Evolutionary conservation across 345 rosid genomes (phyloP), one percentile per base, ranked within the genome.

Genomic region (Brassica carinata): DNA sequence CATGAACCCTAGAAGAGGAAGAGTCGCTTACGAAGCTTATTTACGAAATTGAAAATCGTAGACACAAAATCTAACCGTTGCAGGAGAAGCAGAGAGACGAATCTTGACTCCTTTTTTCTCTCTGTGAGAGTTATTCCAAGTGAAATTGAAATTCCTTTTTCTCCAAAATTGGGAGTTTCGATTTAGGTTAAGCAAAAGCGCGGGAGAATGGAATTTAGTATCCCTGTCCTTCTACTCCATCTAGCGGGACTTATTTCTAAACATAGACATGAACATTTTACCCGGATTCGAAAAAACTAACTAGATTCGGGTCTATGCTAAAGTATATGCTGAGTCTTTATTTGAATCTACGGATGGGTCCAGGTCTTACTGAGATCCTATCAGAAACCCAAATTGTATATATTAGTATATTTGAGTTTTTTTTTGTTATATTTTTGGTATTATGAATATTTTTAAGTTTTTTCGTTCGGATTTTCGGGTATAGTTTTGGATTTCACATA

Each of bases 161-260:
- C 1, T 23, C 26, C 26, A 23, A 23, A 23, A 23, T 14, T 55
- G 71, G 66, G 65, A 26, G 64, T 53, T 71, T 33, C n/a, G 76
- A 53, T 71, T 30, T 72, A 55, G 73, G 27, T 17, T 14, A 17
- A 63, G 40, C 23, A 29, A 13, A 78, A 40, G 62, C 31, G 82
- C 77, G 82, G 82, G 82, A 79, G 61, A 66, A 0, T 79, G 68
- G 59, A 36, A 6, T 34, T 64, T 55, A 55, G 9, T 55, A 55
- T 17, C 59, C 59, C 55, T 43, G 4, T 13, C 55, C 15, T 51
- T n/a, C 19, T 14, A n/a, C 2, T n/a, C 6, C 58, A n/a, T 51
- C 58, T n/a, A n/a, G 18, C n/a, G 3, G 58, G 58, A 14, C 8
- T 48, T 45, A 45, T 13, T 45, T 45, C 3, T 23, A 7, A 7